phyloP scores from a whole-genome alignment of 2,329 filamentous ascomycete genomes.

The Aspergillus aculeatinus region DNA sequence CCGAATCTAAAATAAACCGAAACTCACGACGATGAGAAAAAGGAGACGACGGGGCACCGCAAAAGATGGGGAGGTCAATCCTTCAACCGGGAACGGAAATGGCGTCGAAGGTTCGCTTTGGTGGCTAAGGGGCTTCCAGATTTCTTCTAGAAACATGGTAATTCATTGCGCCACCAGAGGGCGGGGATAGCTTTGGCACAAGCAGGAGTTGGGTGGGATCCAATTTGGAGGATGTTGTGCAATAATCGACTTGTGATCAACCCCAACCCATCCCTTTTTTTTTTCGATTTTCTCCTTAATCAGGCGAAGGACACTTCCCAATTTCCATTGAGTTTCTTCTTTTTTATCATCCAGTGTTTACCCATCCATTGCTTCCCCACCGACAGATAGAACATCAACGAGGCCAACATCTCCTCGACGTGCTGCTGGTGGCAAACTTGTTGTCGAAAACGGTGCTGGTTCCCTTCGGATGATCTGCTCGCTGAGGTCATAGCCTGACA shows the following conservation, averaged over 20 bases:
- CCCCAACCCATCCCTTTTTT: neutral
- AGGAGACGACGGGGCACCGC: neutral
- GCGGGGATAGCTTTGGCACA: neutral
- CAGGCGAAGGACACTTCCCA: neutral
- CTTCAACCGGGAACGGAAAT: constrained; percentile 11
- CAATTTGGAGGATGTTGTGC: neutral
- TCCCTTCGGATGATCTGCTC: constrained; percentile 7
- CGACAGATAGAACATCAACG: neutral
- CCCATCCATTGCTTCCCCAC: too few species aligned
- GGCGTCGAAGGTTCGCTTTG: constrained; percentile 27
- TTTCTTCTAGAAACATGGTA: constrained; percentile 35
- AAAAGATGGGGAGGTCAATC: constrained; percentile 1
- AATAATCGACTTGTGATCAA: neutral
- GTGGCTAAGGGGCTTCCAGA: constrained; percentile 28
- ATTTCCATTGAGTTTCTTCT: too few species aligned
- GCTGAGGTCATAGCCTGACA: constrained; percentile 7
- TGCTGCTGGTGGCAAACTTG: neutral
- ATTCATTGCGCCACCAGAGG: constrained; percentile 15
- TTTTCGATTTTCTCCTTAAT: neutral
- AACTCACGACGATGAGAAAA: neutral
- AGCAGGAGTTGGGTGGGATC: neutral
- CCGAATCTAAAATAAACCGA: neutral
- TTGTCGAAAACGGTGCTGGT: neutral
- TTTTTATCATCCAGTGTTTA: too few species aligned
- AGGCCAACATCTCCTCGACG: neutral